A percentile compares a stretch with the other conserved stretches of the same genome.
phyloP scores from a whole-genome alignment of 805 yeast genomes.

The Saccharomycopsis synnaedendra region DNA sequence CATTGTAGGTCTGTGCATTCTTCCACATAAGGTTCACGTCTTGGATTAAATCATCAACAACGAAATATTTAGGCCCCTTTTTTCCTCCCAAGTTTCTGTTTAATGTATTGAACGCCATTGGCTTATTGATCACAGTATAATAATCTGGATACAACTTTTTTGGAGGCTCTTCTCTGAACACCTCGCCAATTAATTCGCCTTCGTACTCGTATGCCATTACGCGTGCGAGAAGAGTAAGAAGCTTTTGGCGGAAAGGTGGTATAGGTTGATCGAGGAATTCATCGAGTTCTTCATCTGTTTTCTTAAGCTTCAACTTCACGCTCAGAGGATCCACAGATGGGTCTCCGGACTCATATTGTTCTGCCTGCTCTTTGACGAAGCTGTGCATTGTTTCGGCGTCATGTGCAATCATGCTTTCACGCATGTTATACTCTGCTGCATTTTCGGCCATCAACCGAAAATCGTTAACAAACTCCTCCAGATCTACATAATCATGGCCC shows the following conservation, averaged over 20 bases:
- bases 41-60: constrained; percentile 46
- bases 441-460: constrained; percentile 57
- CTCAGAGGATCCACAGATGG: background rate
- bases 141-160: constrained; percentile 70
- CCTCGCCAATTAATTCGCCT: constrained; percentile 39
- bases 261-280: constrained; percentile 1
- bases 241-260: background rate
- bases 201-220: constrained; percentile 13
- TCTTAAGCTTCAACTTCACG: constrained; percentile 1
- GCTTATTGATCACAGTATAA: constrained; percentile 56
- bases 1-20: constrained; percentile 74
- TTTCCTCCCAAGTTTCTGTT: constrained; percentile 39
- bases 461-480: constrained; percentile 41
- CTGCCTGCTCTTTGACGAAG: constrained; percentile 41
- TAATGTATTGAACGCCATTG: constrained; percentile 62
- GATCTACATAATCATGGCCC: constrained; percentile 24
- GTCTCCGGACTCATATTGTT: constrained; percentile 19
- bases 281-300: background rate
- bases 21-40: constrained; percentile 55
- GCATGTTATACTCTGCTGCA: constrained; percentile 64
- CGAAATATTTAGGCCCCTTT: constrained; percentile 28
- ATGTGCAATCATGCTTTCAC: constrained; percentile 49
- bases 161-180: constrained; percentile 68
- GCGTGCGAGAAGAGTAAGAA: constrained; percentile 17
- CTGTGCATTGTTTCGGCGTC: constrained; percentile 49